Conservation (phyloP, 1,284 basidiomycete species). For the Dichomitus squalens region DNA sequence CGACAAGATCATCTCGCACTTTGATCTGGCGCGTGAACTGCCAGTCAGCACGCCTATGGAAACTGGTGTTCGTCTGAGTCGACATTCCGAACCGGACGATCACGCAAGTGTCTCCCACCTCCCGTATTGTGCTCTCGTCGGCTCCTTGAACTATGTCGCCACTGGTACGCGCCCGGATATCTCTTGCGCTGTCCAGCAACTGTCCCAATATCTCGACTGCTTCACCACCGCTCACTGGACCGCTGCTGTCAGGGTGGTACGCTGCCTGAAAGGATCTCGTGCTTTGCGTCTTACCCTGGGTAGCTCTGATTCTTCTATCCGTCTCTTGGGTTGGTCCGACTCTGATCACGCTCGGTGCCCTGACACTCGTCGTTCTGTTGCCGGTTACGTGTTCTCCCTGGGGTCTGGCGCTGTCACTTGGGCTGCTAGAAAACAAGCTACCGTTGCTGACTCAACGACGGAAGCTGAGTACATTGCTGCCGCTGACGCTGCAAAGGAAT, state of each 20-base stretch:
- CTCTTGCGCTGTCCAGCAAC: conserved; percentile 14
- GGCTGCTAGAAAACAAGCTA: conserved; percentile 33
- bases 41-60: not conserved
- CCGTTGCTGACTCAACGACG: conserved; percentile 31
- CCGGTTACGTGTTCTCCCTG: conserved; percentile 33
- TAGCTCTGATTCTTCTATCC: conserved; percentile 13
- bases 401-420: conserved; percentile 32
- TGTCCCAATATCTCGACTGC: conserved; percentile 18
- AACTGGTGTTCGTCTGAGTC: not conserved
- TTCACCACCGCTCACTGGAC: conserved; percentile 25
- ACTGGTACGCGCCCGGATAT: conserved; percentile 23
- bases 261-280: conserved; percentile 31
- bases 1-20: conserved; percentile 27
- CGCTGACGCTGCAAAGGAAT: conserved; percentile 24
- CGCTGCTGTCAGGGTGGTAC: conserved; percentile 25
- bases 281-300: conserved; percentile 14
- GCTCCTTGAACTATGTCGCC: conserved; percentile 21
- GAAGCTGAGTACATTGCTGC: conserved; percentile 33
- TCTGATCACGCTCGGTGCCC: conserved; percentile 27
- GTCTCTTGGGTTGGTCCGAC: conserved; percentile 43
- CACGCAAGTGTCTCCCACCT: not conserved
- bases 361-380: conserved; percentile 18
- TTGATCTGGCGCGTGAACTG: conserved; percentile 1
- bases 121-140: conserved; percentile 18
- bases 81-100: conserved; percentile 1